phyloP scores from a whole-genome alignment of 495 filamentous ascomycete species.

The Podospora bellae-mahoneyi region DNA sequence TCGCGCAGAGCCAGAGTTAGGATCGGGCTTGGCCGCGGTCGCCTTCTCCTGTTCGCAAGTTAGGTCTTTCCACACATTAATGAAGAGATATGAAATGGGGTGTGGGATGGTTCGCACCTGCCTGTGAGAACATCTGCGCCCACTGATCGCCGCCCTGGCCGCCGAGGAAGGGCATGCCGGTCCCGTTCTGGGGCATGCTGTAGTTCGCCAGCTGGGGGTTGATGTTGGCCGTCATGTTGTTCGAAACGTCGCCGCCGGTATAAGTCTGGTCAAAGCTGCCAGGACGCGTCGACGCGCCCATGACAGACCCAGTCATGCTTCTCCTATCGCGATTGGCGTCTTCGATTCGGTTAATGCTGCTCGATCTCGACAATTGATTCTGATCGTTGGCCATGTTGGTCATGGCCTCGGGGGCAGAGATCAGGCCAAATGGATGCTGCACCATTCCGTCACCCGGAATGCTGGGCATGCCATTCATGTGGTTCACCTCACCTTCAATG shows the following conservation, averaged over 20 bases:
- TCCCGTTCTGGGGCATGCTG: constrained; percentile 51
- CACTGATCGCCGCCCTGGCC: constrained; percentile 53
- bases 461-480: constrained; percentile 52
- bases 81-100: constrained; percentile 56
- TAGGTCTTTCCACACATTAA: constrained; percentile 40
- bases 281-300: constrained; percentile 37
- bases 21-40: constrained; percentile 52
- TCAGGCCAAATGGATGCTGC: constrained; percentile 45
- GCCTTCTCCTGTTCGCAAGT: constrained; percentile 38
- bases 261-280: constrained; percentile 48
- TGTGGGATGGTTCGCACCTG: constrained; percentile 55
- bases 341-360: constrained; percentile 55
- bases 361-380: constrained; percentile 55
- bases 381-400: constrained; percentile 51
- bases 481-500: constrained; percentile 48
- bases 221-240: constrained; percentile 52
- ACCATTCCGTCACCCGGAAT: constrained; percentile 50
- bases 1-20: constrained; percentile 40
- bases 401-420: constrained; percentile 45
- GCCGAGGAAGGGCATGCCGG: constrained; percentile 52
- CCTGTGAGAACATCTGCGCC: constrained; percentile 65
- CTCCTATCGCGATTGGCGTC: constrained; percentile 49
- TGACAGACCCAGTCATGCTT: constrained; percentile 49
- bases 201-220: constrained; percentile 56
- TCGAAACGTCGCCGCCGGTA: constrained; percentile 45